Evolutionary conservation across 2,329 filamentous ascomycete species (phyloP), one percentile per base, ranked within the genome.

Genomic region (Raffaelea deltoideospora): DNA sequence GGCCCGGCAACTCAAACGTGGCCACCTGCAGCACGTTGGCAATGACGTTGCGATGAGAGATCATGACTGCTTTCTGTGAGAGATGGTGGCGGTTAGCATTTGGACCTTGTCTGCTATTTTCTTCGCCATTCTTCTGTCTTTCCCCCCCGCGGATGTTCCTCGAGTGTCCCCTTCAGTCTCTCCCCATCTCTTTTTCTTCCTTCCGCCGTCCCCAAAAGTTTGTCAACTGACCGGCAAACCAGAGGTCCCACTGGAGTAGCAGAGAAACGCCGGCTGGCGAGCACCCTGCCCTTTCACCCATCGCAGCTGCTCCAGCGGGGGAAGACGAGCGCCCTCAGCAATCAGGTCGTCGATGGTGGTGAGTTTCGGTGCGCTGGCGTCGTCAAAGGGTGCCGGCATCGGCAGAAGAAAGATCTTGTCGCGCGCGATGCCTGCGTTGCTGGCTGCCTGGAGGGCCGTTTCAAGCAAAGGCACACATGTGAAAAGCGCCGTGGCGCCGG

Each of bases 21-120:
- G 55, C 54, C 20, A 65, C 50, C 56, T 81, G 76, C 22, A 69
- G 45, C 7, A 74, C 52, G 53, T 94, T 92, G 41, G 82, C 62
- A 11, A 92, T 71, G 42, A 94, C 76, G 53, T 95, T 95, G 44
- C 60, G 56, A 56, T 95, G 87, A 14, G 31, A 14, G 20, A 33
- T 17, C 14, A 8, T n/a, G 8, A 17, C 30, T 17, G 19, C 7
- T 20, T 31, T 31, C 30, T 31, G 30, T 17, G 14, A 31, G n/a
- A n/a, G n/a, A n/a, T n/a, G n/a, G n/a, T n/a, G n/a, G n/a, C n/a
- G n/a, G n/a, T n/a, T n/a, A n/a, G n/a, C n/a, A n/a, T n/a, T n/a
- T n/a, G n/a, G n/a, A n/a, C n/a, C n/a, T n/a, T n/a, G n/a, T n/a
- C n/a, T n/a, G n/a, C n/a, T n/a, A n/a, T n/a, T n/a, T n/a, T n/a